Evolutionary conservation across 768 basidiomycete genomes (phyloP).

Genomic region (Tephrocybe sp.): DNA sequence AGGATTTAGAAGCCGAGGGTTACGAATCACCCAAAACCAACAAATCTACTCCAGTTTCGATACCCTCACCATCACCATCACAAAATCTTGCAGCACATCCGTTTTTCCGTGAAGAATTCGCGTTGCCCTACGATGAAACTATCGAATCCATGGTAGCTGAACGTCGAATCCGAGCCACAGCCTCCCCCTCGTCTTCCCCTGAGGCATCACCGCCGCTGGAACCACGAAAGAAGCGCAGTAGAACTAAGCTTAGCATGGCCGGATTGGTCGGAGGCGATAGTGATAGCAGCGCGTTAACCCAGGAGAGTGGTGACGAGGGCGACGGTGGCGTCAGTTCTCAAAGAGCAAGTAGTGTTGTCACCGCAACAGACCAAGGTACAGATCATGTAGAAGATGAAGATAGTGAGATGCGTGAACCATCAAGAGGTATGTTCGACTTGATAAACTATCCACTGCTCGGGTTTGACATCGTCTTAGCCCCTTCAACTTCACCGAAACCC

Average conservation of each 20-base stretch:
- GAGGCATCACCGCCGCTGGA: constrained; percentile 39
- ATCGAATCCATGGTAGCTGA: constrained; percentile 60
- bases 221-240: constrained; percentile 40
- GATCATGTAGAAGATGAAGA: constrained; percentile 72
- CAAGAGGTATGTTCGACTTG: constrained; percentile 46
- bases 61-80: constrained; percentile 67
- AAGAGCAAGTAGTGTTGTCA: constrained; percentile 58
- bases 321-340: constrained; percentile 59
- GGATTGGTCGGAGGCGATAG: constrained; percentile 82
- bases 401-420: constrained; percentile 56
- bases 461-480: constrained; percentile 23
- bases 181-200: constrained; percentile 63
- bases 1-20: constrained; percentile 45
- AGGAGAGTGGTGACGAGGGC: constrained; percentile 79
- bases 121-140: constrained; percentile 57
- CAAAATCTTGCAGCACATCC: constrained; percentile 71
- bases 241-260: constrained; percentile 61
- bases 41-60: constrained; percentile 44
- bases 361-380: constrained; percentile 70
- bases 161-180: constrained; percentile 64
- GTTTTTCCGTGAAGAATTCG: constrained; percentile 72
- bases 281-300: constrained; percentile 81
- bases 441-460: neutral
- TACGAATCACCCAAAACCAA: constrained; percentile 43
- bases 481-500: constrained; percentile 38